A percentile compares a stretch with the other conserved stretches of the same genome.
Evolutionary conservation across 2,329 filamentous ascomycete genomes (phyloP).

Genomic region (Rosellinia necatrix): DNA sequence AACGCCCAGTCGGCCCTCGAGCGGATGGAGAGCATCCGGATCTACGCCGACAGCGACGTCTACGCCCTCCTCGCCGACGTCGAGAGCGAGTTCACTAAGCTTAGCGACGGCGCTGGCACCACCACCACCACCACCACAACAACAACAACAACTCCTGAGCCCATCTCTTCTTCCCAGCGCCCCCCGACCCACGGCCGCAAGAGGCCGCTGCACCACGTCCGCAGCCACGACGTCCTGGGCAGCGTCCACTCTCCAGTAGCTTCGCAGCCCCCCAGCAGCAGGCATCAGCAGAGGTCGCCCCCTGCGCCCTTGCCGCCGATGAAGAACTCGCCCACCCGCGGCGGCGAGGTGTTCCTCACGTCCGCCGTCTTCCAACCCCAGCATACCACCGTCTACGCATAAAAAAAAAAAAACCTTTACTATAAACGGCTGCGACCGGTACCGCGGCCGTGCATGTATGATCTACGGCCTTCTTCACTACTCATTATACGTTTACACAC

Average conservation of each 20-base stretch:
- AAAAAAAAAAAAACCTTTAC: conserved; percentile 5
- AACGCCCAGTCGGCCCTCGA: conserved; percentile 37
- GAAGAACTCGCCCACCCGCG: conserved; percentile 39
- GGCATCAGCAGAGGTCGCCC: conserved; percentile 41
- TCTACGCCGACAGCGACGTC: conserved; percentile 71
- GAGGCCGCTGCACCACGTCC: conserved; percentile 52
- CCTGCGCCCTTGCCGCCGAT: conserved; percentile 43
- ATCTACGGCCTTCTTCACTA: conserved; percentile 19
- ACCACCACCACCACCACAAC: no score
- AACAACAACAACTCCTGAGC: no score
- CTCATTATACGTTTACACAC: conserved; percentile 7
- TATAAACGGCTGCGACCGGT: conserved; percentile 2
- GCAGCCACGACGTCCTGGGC: conserved; percentile 57
- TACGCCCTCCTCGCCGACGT: conserved; percentile 70
- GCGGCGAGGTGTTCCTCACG: conserved; percentile 51
- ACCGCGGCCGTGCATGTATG: conserved; percentile 7
- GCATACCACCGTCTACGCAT: conserved; percentile 21
- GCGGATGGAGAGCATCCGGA: conserved; percentile 65
- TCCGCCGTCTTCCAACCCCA: conserved; percentile 55
- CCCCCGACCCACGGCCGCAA: conserved; percentile 43
- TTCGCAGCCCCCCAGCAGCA: conserved; percentile 33
- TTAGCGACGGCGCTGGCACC: conserved; percentile 42
- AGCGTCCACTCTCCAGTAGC: conserved; percentile 36
- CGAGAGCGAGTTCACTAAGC: conserved; percentile 61
- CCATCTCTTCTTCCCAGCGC: conserved; percentile 25